These are phyloP conservation scores for Croton setiger DNA, from an alignment of 441 rosid species.

Conservation along the genomic window DNA sequence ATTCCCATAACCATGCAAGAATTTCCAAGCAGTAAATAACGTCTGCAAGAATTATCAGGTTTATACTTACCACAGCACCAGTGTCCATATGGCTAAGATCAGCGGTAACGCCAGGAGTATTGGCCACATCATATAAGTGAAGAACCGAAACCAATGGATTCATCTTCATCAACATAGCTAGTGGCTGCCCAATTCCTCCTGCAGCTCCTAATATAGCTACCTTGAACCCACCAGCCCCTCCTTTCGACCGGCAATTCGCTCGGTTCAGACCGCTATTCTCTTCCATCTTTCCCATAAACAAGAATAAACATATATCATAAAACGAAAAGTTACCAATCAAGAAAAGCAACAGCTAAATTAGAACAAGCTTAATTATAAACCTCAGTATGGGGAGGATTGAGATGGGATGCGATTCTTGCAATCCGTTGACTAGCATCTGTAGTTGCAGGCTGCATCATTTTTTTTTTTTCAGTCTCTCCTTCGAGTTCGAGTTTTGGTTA, in stretches of 20 bases:
- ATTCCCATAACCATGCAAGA: not conserved
- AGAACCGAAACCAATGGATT: constrained; percentile 84
- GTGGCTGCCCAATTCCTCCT: constrained; percentile 92
- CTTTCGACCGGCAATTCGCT: constrained; percentile 64
- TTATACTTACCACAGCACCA: constrained; percentile 49
- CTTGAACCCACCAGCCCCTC: constrained; percentile 74
- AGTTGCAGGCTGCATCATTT: not conserved
- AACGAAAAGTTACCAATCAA: not conserved
- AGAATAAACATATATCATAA: not conserved
- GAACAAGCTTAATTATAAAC: constrained; percentile 21
- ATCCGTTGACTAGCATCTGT: constrained; percentile 55
- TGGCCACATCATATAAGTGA: constrained; percentile 83
- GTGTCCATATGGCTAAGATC: constrained; percentile 94
- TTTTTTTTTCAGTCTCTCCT: not conserved
- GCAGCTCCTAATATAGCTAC: constrained; percentile 90
- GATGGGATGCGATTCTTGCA: constrained; percentile 65
- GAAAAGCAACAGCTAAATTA: not conserved
- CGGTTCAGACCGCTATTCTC: constrained; percentile 37
- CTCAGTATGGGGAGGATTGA: constrained; percentile 47
- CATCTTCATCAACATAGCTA: constrained; percentile 84
- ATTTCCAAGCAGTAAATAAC: not conserved
- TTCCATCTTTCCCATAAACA: constrained; percentile 25
- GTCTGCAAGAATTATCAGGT: not conserved
- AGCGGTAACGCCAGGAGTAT: constrained; percentile 84
- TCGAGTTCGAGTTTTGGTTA: not conserved